These are phyloP conservation scores for Populus simonii DNA, from an alignment of 345 rosid genomes.

Conservation along the genomic window DNA sequence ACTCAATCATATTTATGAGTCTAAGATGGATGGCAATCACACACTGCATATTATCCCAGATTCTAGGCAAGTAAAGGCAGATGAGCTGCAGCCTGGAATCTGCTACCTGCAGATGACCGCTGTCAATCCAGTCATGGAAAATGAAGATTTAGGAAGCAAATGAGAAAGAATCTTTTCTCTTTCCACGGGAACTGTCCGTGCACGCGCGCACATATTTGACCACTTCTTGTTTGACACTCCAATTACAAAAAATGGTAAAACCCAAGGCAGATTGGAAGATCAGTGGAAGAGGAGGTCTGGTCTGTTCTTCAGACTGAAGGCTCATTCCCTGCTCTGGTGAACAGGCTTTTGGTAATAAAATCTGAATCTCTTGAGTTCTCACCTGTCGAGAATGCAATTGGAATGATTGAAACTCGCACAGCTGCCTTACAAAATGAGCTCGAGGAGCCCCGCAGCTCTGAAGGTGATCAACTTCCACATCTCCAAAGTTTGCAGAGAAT, in stretches of 20 bases:
- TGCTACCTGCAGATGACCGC: constrained; percentile 98
- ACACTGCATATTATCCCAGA: constrained; percentile 87
- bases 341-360: constrained; percentile 79
- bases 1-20: constrained; percentile 90
- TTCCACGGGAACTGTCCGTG: constrained; percentile 88
- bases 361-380: constrained; percentile 98
- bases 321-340: constrained; percentile 95
- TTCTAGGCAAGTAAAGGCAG: constrained; percentile 95
- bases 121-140: constrained; percentile 96
- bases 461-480: constrained; percentile 94
- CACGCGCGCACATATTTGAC: constrained; percentile 70
- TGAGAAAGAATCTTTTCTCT: constrained; percentile 94
- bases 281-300: constrained; percentile 87
- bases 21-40: constrained; percentile 88
- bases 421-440: constrained; percentile 89
- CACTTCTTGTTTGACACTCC: constrained; percentile 99
- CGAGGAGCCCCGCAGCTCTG: constrained; percentile 98
- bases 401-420: constrained; percentile 98
- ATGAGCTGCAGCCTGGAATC: constrained; percentile 88
- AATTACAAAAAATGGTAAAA: constrained; percentile 96
- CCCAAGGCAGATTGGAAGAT: constrained; percentile 96
- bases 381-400: constrained; percentile 97
- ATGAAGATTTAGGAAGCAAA: constrained; percentile 98
- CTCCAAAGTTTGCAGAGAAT: constrained; percentile 97
- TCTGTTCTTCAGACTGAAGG: constrained; percentile 92